phyloP scores from a whole-genome alignment of 2,329 filamentous ascomycete species.

The Penicillium sp. region DNA sequence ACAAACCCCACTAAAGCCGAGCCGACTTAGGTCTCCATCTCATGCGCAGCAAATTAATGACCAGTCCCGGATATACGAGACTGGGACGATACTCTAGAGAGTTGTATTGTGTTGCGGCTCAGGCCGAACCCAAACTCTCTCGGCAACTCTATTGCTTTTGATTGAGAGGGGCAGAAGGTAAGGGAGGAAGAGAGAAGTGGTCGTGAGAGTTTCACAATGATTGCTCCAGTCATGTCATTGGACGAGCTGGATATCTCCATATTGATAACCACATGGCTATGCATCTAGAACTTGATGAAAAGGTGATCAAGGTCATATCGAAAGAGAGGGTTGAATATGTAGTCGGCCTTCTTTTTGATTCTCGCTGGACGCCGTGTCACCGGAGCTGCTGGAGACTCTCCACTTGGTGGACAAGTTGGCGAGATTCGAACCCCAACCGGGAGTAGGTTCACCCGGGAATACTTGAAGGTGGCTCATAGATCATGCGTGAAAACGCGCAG shows the following conservation, averaged over 20 bases:
- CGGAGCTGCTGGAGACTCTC: not conserved
- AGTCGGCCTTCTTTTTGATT: not conserved
- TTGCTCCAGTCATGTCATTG: not conserved
- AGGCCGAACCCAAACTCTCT: conserved; percentile 25
- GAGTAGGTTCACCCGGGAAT: not conserved
- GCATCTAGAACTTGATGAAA: not conserved
- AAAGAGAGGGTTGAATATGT: too few species aligned
- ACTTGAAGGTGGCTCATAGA: not conserved
- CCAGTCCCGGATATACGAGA: not conserved
- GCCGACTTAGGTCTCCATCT: conserved; percentile 2
- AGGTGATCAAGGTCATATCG: not conserved
- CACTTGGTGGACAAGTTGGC: not conserved
- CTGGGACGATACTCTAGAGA: not conserved
- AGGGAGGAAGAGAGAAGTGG: not conserved
- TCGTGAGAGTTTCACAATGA: conserved; percentile 4
- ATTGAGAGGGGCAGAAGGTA: not conserved
- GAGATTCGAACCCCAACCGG: not conserved
- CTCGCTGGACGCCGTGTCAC: not conserved
- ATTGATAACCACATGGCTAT: not conserved
- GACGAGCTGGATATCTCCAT: not conserved
- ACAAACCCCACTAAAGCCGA: conserved; percentile 3
- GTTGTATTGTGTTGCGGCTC: conserved; percentile 19
- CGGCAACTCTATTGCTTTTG: conserved; percentile 12
- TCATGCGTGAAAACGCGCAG: not conserved
- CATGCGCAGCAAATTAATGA: not conserved